phyloP scores from a whole-genome alignment of 176 grass and related monocot genomes.

The Cymbopogon citratus region DNA sequence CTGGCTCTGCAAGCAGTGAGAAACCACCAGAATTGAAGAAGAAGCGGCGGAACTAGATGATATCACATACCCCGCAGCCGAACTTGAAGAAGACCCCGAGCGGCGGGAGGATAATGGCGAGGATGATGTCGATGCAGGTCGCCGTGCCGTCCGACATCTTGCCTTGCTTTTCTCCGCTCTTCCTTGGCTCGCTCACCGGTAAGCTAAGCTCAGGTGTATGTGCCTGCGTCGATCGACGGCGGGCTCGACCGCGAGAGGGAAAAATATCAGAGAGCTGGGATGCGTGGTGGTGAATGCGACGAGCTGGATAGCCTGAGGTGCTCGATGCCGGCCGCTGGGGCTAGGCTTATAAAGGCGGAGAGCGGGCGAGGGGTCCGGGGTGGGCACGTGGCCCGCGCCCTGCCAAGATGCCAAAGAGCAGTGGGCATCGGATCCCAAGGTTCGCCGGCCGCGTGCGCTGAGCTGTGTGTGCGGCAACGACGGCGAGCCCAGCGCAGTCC shows the following conservation, averaged over 20 bases:
- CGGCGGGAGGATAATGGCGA: constrained; percentile 91
- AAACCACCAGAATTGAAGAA: no score
- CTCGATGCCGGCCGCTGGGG: not conserved
- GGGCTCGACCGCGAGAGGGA: no score
- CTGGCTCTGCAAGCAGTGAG: no score
- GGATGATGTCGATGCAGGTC: constrained; percentile 84
- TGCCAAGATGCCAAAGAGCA: not conserved
- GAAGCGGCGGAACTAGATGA: no score
- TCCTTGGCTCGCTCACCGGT: no score
- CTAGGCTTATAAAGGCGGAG: not conserved
- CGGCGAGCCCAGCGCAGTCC: not conserved
- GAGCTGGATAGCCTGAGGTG: not conserved
- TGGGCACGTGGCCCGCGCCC: not conserved
- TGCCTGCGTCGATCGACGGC: not conserved
- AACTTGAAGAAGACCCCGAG: constrained; percentile 96
- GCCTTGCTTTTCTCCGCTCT: not conserved
- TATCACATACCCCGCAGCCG: constrained; percentile 44
- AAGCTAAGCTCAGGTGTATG: no score
- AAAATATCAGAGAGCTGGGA: not conserved
- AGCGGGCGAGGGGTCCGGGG: not conserved
- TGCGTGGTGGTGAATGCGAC: not conserved
- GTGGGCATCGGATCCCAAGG: constrained; percentile 5
- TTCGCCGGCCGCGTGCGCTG: constrained; percentile 14
- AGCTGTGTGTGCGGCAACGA: not conserved
- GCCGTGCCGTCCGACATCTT: constrained; percentile 63